Percentiles rank a stretch among this genome's conserved stretches.
phyloP scores from a whole-genome alignment of 352 stramenopile species.

The Globisporangium abappressorium region DNA sequence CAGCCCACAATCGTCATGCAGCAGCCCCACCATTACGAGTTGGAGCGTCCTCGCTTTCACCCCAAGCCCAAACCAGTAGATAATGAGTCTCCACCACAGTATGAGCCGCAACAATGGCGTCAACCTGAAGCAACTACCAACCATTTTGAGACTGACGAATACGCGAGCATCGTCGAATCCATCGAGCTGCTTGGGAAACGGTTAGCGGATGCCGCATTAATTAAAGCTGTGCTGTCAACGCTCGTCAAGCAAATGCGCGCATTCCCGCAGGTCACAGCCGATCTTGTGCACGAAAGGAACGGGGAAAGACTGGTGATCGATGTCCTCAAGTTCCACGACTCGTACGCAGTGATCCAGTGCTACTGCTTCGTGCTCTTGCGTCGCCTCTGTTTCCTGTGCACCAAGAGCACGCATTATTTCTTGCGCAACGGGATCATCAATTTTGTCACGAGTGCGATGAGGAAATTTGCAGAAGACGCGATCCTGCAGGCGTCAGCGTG shows the following conservation, averaged over 20 bases:
- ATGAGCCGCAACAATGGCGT: not conserved
- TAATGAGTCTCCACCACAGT: not conserved
- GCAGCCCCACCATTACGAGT: not conserved
- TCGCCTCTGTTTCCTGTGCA: slow-evolving; percentile 68
- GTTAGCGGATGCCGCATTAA: slow-evolving; percentile 37
- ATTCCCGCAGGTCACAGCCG: slow-evolving; percentile 57
- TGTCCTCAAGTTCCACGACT: slow-evolving; percentile 51
- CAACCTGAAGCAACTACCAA: not conserved
- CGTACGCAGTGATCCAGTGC: slow-evolving; percentile 77
- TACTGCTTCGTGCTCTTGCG: slow-evolving; percentile 76
- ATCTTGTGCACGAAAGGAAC: slow-evolving; percentile 43
- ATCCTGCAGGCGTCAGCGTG: slow-evolving; percentile 78
- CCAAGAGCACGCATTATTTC: slow-evolving; percentile 57
- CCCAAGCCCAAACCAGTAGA: slow-evolving; percentile 1
- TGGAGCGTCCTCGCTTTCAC: slow-evolving; percentile 18
- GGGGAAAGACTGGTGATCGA: slow-evolving; percentile 56
- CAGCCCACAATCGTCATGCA: not conserved
- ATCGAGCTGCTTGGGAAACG: slow-evolving; percentile 45
- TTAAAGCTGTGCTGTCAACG: slow-evolving; percentile 61
- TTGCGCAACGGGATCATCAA: slow-evolving; percentile 52
- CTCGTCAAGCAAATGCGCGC: slow-evolving; percentile 82
- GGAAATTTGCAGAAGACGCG: slow-evolving; percentile 65
- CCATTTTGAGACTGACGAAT: slow-evolving; percentile 31
- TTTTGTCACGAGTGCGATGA: slow-evolving; percentile 55
- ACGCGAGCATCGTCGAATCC: slow-evolving; percentile 35